phyloP scores from a whole-genome alignment of 805 yeast species.

The Babjeviella inositovora region DNA sequence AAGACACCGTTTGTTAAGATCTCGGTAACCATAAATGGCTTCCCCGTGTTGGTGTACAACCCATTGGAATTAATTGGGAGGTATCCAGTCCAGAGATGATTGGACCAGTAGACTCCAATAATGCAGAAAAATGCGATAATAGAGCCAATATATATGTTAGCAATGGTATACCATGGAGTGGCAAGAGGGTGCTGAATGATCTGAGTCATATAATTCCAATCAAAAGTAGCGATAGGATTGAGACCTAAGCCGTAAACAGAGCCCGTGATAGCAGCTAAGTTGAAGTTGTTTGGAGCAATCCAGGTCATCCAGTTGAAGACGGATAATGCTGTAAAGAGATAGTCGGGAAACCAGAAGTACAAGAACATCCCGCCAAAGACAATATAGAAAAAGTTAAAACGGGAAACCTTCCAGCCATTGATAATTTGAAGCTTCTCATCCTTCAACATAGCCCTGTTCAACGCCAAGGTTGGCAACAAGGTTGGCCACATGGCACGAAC shows the following conservation, averaged over 20 bases:
- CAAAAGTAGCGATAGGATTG: conserved; percentile 37
- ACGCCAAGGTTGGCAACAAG: conserved; percentile 25
- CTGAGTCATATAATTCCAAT: conserved; percentile 25
- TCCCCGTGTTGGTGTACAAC: conserved; percentile 34
- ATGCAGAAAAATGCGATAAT: conserved; percentile 13
- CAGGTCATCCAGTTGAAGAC: conserved; percentile 40
- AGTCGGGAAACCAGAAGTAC: conserved; percentile 29
- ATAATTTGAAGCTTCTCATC: conserved; percentile 14
- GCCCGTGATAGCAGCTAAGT: conserved; percentile 34
- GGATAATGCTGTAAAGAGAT: conserved; percentile 21
- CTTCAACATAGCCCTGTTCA: conserved; percentile 27
- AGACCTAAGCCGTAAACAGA: conserved; percentile 26
- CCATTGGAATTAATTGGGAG: conserved; percentile 28
- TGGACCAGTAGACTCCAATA: conserved; percentile 18
- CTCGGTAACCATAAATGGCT: conserved; percentile 24
- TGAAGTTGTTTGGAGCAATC: conserved; percentile 33
- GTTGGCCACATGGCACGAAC: conserved; percentile 39
- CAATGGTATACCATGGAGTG: conserved; percentile 21
- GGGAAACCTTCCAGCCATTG: conserved; percentile 14
- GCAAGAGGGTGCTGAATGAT: conserved; percentile 15
- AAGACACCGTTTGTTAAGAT: conserved; percentile 28
- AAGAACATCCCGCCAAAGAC: conserved; percentile 14
- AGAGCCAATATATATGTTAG: conserved; percentile 15
- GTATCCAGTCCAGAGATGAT: conserved; percentile 19
- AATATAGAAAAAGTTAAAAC: conserved; percentile 15